Base-by-base conservation (phyloP, 371 early-diverging fungal genomes). In the Mycotypha africana region DNA sequence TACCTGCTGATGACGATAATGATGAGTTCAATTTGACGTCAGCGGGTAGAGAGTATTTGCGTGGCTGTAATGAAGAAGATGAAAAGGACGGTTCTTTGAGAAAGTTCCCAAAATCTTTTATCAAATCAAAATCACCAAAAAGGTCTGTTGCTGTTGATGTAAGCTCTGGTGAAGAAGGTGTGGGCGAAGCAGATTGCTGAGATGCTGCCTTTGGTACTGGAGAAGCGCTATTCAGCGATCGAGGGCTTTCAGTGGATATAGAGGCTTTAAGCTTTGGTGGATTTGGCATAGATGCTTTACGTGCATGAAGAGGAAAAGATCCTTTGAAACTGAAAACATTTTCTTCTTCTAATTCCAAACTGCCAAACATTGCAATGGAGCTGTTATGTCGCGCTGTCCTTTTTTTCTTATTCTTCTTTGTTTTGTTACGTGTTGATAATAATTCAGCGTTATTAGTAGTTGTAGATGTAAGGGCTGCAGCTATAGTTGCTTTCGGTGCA, bases 101-200 rank as follows among this genome's bases (percentile, higher is more conserved):
- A 33, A 64, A 67, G 19, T 66, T 73, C 12, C 33, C 45, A 42
- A 73, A 69, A 40, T 73, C 69, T 11, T 50, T 57, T 2, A 56
- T 36, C 4, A 66, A 48, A 34, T 51, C 54, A 57, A 72, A 72
- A 33, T 73, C 73, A 17, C 69, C 73, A 58, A 73, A 73, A 15
- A 73, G 60, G 6, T 57, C 45, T 3, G 60, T 44, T 10, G 58
- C 48, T 15, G 33, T 32, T 17, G 47, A 19, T 21, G 42, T 28
- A 24, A 42, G 45, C 30, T 56, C 39, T 8, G 50, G 42, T 8
- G 53, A 51, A 8, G 41, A 15, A 34, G 25, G 21, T 25, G 28
- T 20, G 15, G 20, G 33, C 19, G 49, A 35, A 12, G 49, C 31
- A 8, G 28, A 28, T 20, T 40, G 34, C 4, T 23, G 7, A 2